phyloP scores from a whole-genome alignment of 495 filamentous ascomycete species.

The Daldinia caldariorum region DNA sequence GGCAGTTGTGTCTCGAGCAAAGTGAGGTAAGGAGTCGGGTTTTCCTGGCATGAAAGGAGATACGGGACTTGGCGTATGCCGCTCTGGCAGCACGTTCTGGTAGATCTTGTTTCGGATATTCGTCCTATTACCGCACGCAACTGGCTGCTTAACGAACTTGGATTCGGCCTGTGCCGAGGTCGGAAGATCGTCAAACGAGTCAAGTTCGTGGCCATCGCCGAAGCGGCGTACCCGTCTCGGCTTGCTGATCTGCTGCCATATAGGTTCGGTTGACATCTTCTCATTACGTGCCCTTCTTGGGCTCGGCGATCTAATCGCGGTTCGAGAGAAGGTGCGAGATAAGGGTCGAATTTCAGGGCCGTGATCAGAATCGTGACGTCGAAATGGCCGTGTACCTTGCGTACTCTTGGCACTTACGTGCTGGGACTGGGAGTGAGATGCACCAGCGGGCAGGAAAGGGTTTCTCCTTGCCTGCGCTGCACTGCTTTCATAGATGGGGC shows the following conservation, averaged over 20 bases:
- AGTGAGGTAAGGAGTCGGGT: conserved; percentile 73
- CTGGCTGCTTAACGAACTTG: conserved; percentile 81
- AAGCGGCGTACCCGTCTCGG: conserved; percentile 80
- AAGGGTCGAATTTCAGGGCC: conserved; percentile 63
- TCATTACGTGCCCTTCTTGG: conserved; percentile 56
- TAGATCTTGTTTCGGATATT: conserved; percentile 69
- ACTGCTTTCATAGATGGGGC: conserved; percentile 62
- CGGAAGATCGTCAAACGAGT: conserved; percentile 93
- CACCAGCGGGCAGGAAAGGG: conserved; percentile 85
- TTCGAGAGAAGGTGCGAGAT: conserved; percentile 65
- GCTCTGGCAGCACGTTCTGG: conserved; percentile 62
- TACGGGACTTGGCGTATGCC: conserved; percentile 64
- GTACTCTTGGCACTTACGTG: conserved; percentile 77
- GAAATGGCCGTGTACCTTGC: conserved; percentile 72
- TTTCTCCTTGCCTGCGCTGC: conserved; percentile 63
- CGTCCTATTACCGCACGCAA: conserved; percentile 73
- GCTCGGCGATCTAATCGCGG: conserved; percentile 66
- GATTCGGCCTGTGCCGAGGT: conserved; percentile 85
- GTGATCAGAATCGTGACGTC: conserved; percentile 77
- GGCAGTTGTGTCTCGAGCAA: conserved; percentile 93
- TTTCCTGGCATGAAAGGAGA: conserved; percentile 65
- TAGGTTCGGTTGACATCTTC: conserved; percentile 52
- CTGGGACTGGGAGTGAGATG: conserved; percentile 78
- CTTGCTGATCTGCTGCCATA: conserved; percentile 70
- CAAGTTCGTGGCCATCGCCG: conserved; percentile 91